These are phyloP conservation scores for Cicer cuneatum DNA, from an alignment of 306 rosid species.

Conservation along the genomic window DNA sequence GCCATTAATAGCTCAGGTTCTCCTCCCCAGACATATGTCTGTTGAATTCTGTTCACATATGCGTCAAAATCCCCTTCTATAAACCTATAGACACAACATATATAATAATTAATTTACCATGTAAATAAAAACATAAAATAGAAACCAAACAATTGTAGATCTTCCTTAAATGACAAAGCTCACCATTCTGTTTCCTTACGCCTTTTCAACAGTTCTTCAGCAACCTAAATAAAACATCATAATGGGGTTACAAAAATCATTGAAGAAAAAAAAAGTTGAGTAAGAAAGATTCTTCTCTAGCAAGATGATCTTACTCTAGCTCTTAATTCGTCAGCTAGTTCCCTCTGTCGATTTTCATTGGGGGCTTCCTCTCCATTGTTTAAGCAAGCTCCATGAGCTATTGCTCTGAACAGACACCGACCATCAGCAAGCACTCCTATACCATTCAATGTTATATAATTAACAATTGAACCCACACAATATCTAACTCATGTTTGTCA, in stretches of 20 bases:
- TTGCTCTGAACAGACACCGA: constrained; percentile 84
- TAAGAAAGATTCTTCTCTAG: background rate
- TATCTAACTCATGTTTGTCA: background rate
- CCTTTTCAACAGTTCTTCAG: constrained; percentile 77
- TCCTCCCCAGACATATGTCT: constrained; percentile 90
- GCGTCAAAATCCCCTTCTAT: constrained; percentile 91
- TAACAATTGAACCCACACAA: constrained; percentile 9
- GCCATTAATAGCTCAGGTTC: constrained; percentile 97
- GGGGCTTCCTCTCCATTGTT: constrained; percentile 89
- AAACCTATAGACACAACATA: constrained; percentile 56
- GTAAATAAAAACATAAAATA: constrained; percentile 2
- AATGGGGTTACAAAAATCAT: constrained; percentile 2
- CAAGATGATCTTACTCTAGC: constrained; percentile 61
- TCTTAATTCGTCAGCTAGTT: constrained; percentile 91
- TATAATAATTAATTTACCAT: background rate
- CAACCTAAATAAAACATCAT: constrained; percentile 62
- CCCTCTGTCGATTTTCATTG: constrained; percentile 75
- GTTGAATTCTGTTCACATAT: constrained; percentile 72
- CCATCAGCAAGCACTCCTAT: constrained; percentile 92
- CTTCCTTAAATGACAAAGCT: constrained; percentile 22
- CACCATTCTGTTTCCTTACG: constrained; percentile 95
- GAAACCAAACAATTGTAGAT: constrained; percentile 21
- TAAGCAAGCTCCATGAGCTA: constrained; percentile 89
- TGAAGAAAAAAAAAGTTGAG: background rate
- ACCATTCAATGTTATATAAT: constrained; percentile 23